These are phyloP conservation scores for Corylus heterophylla DNA, from an alignment of 306 rosid genomes.

Conservation along the genomic window DNA sequence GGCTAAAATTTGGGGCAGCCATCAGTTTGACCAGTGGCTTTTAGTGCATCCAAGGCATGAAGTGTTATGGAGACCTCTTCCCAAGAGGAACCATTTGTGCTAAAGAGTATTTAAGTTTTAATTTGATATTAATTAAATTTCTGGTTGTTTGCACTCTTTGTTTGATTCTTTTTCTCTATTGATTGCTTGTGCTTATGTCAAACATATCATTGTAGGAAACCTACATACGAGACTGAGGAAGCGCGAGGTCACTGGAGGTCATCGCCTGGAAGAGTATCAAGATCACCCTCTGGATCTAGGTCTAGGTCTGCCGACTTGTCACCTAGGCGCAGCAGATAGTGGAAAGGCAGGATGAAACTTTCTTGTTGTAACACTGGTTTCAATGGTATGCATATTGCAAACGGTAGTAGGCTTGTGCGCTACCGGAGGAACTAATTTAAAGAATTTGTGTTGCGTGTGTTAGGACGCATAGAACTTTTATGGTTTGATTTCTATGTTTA, in stretches of 20 bases:
- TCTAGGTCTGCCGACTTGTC: constrained; percentile 72
- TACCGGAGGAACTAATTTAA: constrained; percentile 1
- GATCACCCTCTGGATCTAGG: constrained; percentile 87
- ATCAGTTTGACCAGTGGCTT: too few species aligned
- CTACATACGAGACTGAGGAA: constrained; percentile 60
- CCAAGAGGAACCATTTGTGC: not conserved
- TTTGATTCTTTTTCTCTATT: not conserved
- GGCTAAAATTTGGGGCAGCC: too few species aligned
- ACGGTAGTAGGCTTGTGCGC: constrained; percentile 27
- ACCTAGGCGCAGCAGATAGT: constrained; percentile 67
- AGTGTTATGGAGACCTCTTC: not conserved
- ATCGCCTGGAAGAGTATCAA: constrained; percentile 56
- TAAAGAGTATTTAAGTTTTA: not conserved
- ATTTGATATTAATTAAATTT: not conserved
- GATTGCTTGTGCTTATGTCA: constrained; percentile 7
- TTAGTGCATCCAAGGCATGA: not conserved
- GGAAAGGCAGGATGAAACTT: not conserved
- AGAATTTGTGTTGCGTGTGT: not conserved
- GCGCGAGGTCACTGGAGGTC: constrained; percentile 70
- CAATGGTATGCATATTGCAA: constrained; percentile 31
- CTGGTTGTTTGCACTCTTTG: too few species aligned
- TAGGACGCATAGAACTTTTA: not conserved
- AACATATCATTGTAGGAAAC: constrained; percentile 49
- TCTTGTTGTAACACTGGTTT: constrained; percentile 15
- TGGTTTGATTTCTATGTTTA: not conserved